A percentile compares a stretch with the other conserved stretches of the same genome.
Evolutionary conservation across 2,329 filamentous ascomycete genomes (phyloP).

Genomic region (Parastagonospora avenae): DNA sequence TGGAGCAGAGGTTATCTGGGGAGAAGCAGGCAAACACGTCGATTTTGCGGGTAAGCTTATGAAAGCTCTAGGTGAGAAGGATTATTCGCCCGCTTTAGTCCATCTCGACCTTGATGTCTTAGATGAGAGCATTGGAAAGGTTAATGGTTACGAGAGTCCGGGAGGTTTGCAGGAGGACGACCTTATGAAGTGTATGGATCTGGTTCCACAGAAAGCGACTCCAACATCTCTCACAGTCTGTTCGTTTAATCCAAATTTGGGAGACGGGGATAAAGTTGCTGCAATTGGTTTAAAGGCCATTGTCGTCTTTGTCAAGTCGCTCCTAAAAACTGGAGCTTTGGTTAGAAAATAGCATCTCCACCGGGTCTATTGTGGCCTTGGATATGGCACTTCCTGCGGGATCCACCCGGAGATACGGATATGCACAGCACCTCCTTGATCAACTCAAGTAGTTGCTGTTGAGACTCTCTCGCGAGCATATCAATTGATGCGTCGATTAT

Average conservation of each 20-base stretch:
- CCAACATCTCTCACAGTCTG: constrained; percentile 14
- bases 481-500: no score
- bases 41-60: constrained; percentile 9
- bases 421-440: no score
- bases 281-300: constrained; percentile 10
- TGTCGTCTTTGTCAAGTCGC: constrained; percentile 1
- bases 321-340: background rate
- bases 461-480: no score
- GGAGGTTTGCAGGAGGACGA: constrained; percentile 36
- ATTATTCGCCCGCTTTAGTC: constrained; percentile 27
- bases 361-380: no score
- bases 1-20: constrained; percentile 22
- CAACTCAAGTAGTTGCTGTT: no score
- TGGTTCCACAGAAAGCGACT: constrained; percentile 12
- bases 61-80: background rate
- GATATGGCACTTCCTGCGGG: no score
- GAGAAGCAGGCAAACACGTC: constrained; percentile 1
- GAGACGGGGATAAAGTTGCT: constrained; percentile 19
- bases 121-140: constrained; percentile 42
- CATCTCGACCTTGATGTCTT: constrained; percentile 47
- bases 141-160: constrained; percentile 44
- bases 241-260: constrained; percentile 17
- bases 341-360: background rate
- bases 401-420: no score
- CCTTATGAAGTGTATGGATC: constrained; percentile 9